phyloP scores from a whole-genome alignment of 2,329 filamentous ascomycete genomes.

The Sporothrix schenckii region DNA sequence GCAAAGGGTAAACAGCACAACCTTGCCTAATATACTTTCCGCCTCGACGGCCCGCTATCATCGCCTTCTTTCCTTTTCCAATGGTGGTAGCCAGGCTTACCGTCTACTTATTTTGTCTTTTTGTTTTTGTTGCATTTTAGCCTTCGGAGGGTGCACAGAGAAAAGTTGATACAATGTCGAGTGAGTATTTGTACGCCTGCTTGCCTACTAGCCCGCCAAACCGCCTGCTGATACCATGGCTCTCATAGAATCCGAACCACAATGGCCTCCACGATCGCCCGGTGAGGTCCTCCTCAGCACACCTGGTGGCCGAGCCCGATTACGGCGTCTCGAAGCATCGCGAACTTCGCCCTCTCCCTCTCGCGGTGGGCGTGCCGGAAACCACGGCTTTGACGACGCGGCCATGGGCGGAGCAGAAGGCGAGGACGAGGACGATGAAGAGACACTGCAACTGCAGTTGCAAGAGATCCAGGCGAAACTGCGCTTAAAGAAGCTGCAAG shows the following conservation, averaged over 20 bases:
- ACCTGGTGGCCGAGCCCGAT: constrained; percentile 76
- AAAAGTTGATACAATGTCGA: constrained; percentile 29
- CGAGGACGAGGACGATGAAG: constrained; percentile 79
- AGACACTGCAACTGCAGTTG: constrained; percentile 82
- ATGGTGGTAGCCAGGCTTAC: constrained; percentile 6
- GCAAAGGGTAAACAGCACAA: constrained; percentile 31
- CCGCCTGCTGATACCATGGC: neutral
- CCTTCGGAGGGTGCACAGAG: neutral
- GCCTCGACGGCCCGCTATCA: neutral
- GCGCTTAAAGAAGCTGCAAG: constrained; percentile 83
- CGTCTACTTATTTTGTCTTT: neutral
- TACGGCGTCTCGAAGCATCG: constrained; percentile 65
- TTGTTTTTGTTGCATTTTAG: neutral
- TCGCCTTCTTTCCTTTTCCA: neutral
- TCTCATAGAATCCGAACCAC: constrained; percentile 41
- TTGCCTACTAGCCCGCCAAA: neutral
- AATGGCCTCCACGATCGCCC: constrained; percentile 70
- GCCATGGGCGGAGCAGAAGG: constrained; percentile 46
- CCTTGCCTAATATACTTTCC: neutral
- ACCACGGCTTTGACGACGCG: constrained; percentile 38
- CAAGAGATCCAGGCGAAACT: constrained; percentile 86
- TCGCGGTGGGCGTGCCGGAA: constrained; percentile 33
- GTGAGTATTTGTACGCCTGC: constrained; percentile 6
- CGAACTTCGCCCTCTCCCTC: constrained; percentile 64
- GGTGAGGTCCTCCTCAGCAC: constrained; percentile 67